Conservation (phyloP, 2,329 filamentous ascomycete species). For the Gyromitra esculenta region DNA sequence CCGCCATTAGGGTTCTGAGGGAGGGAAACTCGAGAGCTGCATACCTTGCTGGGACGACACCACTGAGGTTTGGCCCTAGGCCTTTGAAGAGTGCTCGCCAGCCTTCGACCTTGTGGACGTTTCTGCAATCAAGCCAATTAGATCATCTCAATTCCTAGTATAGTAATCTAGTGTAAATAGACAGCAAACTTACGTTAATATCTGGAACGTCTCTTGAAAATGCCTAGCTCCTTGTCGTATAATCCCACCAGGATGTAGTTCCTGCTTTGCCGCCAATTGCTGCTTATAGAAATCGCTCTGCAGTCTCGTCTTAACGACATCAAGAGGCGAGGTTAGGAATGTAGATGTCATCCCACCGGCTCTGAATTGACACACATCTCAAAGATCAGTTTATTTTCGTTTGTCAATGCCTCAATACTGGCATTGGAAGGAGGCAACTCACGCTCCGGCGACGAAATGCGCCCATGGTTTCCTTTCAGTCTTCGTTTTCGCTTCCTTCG, state of each 20-base stretch:
- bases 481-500: constrained; percentile 56
- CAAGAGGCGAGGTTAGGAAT: constrained; percentile 90
- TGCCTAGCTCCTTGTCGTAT: constrained; percentile 64
- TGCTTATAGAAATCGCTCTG: constrained; percentile 95
- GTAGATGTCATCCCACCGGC: constrained; percentile 90
- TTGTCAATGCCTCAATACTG: constrained; percentile 21
- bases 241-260: constrained; percentile 39
- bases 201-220: constrained; percentile 84
- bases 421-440: constrained; percentile 60
- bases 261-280: constrained; percentile 67
- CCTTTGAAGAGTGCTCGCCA: constrained; percentile 92
- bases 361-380: constrained; percentile 63
- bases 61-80: constrained; percentile 86
- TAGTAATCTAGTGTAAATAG: background rate
- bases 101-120: constrained; percentile 79
- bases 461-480: constrained; percentile 80
- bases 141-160: constrained; percentile 29
- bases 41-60: constrained; percentile 81
- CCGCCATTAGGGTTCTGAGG: background rate
- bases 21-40: background rate
- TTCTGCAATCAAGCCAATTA: constrained; percentile 37
- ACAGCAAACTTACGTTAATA: constrained; percentile 72
- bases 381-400: constrained; percentile 46
- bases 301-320: constrained; percentile 90
- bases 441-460: constrained; percentile 92